Percentiles rank a stretch among this genome's conserved stretches.
Evolutionary conservation across 495 filamentous ascomycete species (phyloP).

Genomic region (Umbilicaria muhlenbergii): DNA sequence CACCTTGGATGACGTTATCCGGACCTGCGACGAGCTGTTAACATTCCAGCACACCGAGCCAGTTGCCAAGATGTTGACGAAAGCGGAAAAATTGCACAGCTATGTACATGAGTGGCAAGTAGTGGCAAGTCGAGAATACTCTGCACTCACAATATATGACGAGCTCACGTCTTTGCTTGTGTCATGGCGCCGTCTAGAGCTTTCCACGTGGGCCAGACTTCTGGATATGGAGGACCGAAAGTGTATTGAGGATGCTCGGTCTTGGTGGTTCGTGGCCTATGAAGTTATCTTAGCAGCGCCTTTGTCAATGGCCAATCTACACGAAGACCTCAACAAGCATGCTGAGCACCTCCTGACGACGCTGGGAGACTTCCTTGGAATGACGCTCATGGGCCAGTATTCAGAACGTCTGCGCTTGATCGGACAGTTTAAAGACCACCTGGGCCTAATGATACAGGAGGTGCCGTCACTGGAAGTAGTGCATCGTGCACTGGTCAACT

Average conservation of each 20-base stretch:
- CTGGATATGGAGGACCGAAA: slow-evolving; percentile 71
- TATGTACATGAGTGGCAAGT: slow-evolving; percentile 85
- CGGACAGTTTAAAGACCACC: slow-evolving; percentile 49
- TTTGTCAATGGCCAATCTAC: slow-evolving; percentile 35
- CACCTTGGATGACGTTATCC: slow-evolving; percentile 59
- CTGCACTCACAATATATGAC: slow-evolving; percentile 50
- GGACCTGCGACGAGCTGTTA: slow-evolving; percentile 55
- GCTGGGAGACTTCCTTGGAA: slow-evolving; percentile 58
- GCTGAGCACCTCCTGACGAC: slow-evolving; percentile 49
- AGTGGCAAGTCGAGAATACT: slow-evolving; percentile 68
- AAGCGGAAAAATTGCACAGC: slow-evolving; percentile 67
- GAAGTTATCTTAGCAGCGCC: slow-evolving; percentile 70
- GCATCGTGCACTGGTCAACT: slow-evolving; percentile 56
- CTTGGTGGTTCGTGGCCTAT: slow-evolving; percentile 96
- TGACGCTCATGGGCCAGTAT: slow-evolving; percentile 69
- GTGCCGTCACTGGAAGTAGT: slow-evolving; percentile 31
- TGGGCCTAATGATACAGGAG: slow-evolving; percentile 35
- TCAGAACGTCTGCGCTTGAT: slow-evolving; percentile 54
- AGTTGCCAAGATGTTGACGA: slow-evolving; percentile 66
- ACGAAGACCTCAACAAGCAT: slow-evolving; percentile 43
- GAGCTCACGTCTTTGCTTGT: slow-evolving; percentile 61
- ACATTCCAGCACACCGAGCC: slow-evolving; percentile 68
- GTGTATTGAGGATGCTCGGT: slow-evolving; percentile 55
- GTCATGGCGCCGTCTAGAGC: slow-evolving; percentile 75
- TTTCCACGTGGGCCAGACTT: slow-evolving; percentile 82